A percentile compares a stretch with the other conserved stretches of the same genome.
Evolutionary conservation across 2,329 filamentous ascomycete genomes (phyloP).

Genomic region (Cryphonectria nitschkei): DNA sequence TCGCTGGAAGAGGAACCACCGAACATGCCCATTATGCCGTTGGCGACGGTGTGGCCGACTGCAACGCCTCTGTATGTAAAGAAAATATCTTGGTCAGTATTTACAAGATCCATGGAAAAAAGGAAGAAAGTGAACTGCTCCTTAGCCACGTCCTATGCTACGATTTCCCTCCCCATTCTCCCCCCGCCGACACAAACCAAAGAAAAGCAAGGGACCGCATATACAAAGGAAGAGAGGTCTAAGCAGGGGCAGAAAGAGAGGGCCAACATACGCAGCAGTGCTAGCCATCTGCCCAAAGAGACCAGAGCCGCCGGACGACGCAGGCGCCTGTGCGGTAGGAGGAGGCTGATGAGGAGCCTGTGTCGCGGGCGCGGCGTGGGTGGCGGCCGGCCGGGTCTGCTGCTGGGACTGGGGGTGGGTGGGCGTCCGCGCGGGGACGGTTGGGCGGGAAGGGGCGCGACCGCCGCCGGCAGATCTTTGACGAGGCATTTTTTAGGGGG

Average conservation of each 20-base stretch:
- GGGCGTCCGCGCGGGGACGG: constrained; percentile 61
- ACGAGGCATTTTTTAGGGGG: constrained; percentile 68
- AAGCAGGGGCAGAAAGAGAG: constrained; percentile 1
- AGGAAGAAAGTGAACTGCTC: no score
- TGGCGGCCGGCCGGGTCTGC: constrained; percentile 71
- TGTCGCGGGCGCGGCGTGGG: constrained; percentile 59
- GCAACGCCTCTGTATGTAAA: constrained; percentile 77
- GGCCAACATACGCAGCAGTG: constrained; percentile 86
- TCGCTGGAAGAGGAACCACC: constrained; percentile 67
- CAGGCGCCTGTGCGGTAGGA: constrained; percentile 50
- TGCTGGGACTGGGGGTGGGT: constrained; percentile 52
- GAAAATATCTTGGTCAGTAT: constrained; percentile 32
- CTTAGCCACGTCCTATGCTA: neutral
- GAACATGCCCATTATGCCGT: constrained; percentile 91
- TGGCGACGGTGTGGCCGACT: constrained; percentile 91
- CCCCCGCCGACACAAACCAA: no score
- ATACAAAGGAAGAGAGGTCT: neutral
- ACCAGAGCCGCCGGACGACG: constrained; percentile 68
- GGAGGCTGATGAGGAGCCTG: constrained; percentile 52
- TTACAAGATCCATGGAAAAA: neutral
- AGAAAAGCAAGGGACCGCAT: neutral
- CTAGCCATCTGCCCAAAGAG: constrained; percentile 96
- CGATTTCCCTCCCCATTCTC: neutral
- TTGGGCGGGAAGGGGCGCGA: constrained; percentile 66
- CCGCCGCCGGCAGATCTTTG: constrained; percentile 67